Evolutionary conservation across 1,284 basidiomycete genomes (phyloP).

Genomic region (Ustilago vetiveriae): DNA sequence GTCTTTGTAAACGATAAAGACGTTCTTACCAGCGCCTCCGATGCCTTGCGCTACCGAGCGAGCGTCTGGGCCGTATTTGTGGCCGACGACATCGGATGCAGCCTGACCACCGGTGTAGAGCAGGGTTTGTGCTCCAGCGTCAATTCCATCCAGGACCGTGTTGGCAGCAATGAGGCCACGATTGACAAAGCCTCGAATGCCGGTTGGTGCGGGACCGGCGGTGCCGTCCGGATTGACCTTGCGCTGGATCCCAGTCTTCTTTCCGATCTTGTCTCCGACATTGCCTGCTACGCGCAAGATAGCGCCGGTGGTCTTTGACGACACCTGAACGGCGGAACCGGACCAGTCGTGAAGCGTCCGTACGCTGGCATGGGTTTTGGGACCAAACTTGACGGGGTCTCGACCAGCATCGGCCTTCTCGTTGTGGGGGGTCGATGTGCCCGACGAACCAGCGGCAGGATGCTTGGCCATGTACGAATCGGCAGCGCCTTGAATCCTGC

Average conservation of each 20-base stretch:
- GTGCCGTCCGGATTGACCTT: constrained; percentile 40
- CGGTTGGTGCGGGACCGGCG: constrained; percentile 47
- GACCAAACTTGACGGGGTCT: constrained; percentile 27
- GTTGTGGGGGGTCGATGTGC: constrained; percentile 14
- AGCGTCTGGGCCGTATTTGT: constrained; percentile 66
- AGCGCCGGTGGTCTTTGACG: constrained; percentile 56
- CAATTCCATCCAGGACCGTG: constrained; percentile 66
- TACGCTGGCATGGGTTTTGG: constrained; percentile 26
- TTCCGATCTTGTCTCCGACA: constrained; percentile 65
- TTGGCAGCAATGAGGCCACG: constrained; percentile 64
- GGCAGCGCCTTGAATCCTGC: constrained; percentile 51
- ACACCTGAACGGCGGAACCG: constrained; percentile 43
- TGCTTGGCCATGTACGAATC: constrained; percentile 48
- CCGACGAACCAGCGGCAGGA: constrained; percentile 29
- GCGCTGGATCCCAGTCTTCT: constrained; percentile 64
- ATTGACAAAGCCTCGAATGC: constrained; percentile 63
- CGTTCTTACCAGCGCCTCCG: constrained; percentile 54
- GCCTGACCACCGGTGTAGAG: constrained; percentile 59
- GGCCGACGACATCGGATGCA: constrained; percentile 63
- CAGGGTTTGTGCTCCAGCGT: constrained; percentile 56
- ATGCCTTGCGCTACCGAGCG: constrained; percentile 54
- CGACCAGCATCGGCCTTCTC: constrained; percentile 27
- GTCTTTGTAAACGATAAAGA: constrained; percentile 65
- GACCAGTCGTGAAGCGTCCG: constrained; percentile 40
- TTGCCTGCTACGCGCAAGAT: constrained; percentile 60